A percentile compares a stretch with the other conserved stretches of the same genome.
Conservation (phyloP, 345 rosid genomes). For the Aquilaria malaccensis region DNA sequence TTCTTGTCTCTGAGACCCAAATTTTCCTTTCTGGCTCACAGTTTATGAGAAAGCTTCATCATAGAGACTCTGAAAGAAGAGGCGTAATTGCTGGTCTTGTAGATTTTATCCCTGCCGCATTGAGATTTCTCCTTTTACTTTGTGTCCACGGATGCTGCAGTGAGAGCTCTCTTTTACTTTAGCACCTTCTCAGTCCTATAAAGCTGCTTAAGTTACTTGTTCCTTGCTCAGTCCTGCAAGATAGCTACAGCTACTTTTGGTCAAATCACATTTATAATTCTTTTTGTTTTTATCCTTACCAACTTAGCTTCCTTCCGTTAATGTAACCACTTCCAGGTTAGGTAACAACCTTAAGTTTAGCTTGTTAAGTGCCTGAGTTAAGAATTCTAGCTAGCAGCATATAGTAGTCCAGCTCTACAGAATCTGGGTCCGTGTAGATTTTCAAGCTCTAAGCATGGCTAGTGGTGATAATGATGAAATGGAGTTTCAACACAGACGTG, state of each 20-base stretch:
- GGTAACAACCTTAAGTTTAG: constrained; percentile 12
- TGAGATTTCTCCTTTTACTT: constrained; percentile 37
- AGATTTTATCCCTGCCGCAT: constrained; percentile 66
- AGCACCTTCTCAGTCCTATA: constrained; percentile 45
- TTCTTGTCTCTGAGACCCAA: constrained; percentile 51
- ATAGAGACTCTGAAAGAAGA: constrained; percentile 35
- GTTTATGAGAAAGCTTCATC: constrained; percentile 36
- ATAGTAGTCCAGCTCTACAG: constrained; percentile 11
- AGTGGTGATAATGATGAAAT: constrained; percentile 44
- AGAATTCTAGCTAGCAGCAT: constrained; percentile 12
- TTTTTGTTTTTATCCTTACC: constrained; percentile 14
- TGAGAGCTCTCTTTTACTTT: constrained; percentile 42
- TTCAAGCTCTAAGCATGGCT: constrained; percentile 40
- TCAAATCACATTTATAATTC: constrained; percentile 34
- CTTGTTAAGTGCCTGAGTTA: not conserved
- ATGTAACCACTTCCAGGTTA: constrained; percentile 16
- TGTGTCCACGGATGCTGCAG: constrained; percentile 45
- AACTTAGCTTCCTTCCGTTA: constrained; percentile 4
- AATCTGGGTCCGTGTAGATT: constrained; percentile 22
- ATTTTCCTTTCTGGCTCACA: constrained; percentile 37
- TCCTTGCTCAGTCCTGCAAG: constrained; percentile 69
- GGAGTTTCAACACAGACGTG: constrained; percentile 44
- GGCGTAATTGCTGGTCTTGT: constrained; percentile 32
- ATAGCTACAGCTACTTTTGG: constrained; percentile 45
- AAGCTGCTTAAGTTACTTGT: constrained; percentile 56